Evolutionary conservation across 805 yeast genomes (phyloP), one percentile per base, ranked within the genome.

Genomic region (Ogataea degrootiae): DNA sequence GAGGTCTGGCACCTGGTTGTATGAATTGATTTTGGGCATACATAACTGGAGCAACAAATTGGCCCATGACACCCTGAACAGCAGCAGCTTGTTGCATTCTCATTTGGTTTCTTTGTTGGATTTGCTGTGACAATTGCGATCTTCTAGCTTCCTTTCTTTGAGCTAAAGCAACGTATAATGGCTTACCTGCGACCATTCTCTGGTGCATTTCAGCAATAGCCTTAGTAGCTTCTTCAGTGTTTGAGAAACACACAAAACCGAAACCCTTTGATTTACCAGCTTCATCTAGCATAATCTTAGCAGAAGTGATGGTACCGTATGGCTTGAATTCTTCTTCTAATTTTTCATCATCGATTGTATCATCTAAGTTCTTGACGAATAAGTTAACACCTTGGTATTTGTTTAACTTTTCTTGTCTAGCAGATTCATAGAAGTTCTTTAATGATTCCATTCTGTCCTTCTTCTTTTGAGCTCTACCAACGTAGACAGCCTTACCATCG

Each of bases 401-500:
- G 67, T 85, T 82, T 68, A 88, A 75, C 72, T 88, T 88, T 77
- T 94, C 98, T 69, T 86, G 79, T 70, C 96, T 84, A 60, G 86
- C 84, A 60, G 87, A 81, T 75, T 94, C 98, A 76, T 88, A 85
- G 76, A 89, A 96, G 75, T 85, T 85, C 79, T 87, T 89, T 72
- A 94, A 86, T 74, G 90, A 96, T 76, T 89, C 96, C 67, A 84
- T 73, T 79, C 99, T 91, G 82, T 94, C 99, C 73, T 87, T 80
- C 82, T 90, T 92, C 90, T 90, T 92, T 79, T 94, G 99, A 61
- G 99, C 99, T 75, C 99, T 89, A 65, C 97, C 97, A 65, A 92
- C 99, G 71, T 83, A 94, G 57, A 94, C 74, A 71, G 76, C 80
- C 76, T 87, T 88, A 65, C 94, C 95, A 63, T 81, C 82, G 69